Evolutionary conservation across 495 filamentous ascomycete species (phyloP).

Genomic region (Cryomyces minteri): DNA sequence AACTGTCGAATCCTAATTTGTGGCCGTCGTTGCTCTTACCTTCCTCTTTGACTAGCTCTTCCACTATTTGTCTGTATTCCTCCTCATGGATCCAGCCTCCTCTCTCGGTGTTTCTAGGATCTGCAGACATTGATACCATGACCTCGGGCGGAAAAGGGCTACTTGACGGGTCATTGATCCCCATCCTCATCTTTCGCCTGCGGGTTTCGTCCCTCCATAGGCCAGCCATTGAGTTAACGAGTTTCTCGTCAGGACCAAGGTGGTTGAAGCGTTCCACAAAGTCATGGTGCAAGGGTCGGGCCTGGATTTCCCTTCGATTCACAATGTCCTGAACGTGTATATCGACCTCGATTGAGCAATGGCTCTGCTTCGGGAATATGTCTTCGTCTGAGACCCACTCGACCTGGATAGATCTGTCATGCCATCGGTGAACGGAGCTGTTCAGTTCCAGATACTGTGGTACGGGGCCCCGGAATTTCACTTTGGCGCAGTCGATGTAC

Average conservation of each 20-base stretch:
- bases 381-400: slow-evolving; percentile 37
- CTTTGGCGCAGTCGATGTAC: slow-evolving; percentile 55
- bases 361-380: slow-evolving; percentile 54
- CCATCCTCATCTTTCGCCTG: slow-evolving; percentile 53
- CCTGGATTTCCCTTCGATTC: slow-evolving; percentile 55
- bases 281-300: slow-evolving; percentile 67
- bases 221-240: slow-evolving; percentile 85
- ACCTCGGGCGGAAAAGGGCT: slow-evolving; percentile 66
- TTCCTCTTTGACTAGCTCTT: slow-evolving; percentile 43
- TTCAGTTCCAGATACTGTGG: slow-evolving; percentile 43
- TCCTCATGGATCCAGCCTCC: slow-evolving; percentile 84
- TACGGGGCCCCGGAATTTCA: slow-evolving; percentile 62
- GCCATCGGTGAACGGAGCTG: slow-evolving; percentile 51
- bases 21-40: slow-evolving; percentile 26
- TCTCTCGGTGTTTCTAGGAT: slow-evolving; percentile 45
- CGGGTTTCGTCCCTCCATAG: slow-evolving; percentile 83
- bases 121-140: slow-evolving; percentile 70
- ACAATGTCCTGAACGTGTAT: slow-evolving; percentile 75
- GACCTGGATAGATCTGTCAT: slow-evolving; percentile 45
- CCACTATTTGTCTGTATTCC: slow-evolving; percentile 49
- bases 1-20: slow-evolving; percentile 40
- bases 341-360: slow-evolving; percentile 79
- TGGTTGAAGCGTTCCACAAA: slow-evolving; percentile 62
- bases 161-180: slow-evolving; percentile 37
- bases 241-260: slow-evolving; percentile 45